Evolutionary conservation across 1,139 yeast genomes (phyloP).

Genomic region (Geotrichum reessii): DNA sequence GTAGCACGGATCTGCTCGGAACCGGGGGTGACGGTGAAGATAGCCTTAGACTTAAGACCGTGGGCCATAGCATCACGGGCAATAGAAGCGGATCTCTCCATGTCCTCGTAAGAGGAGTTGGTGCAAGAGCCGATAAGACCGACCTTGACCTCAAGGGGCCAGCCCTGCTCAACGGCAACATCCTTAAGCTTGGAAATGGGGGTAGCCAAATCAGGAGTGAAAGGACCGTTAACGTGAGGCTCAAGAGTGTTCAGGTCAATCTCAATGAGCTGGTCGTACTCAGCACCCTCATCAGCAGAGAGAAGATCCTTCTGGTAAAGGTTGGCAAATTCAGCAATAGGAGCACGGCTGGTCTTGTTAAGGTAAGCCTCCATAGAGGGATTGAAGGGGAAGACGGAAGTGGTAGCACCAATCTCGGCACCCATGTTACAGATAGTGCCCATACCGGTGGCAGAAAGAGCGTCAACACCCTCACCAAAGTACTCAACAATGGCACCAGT

Average conservation of each 20-base stretch:
- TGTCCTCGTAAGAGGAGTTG: constrained; percentile 94
- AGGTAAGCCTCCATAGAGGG: constrained; percentile 79
- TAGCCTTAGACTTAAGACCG: constrained; percentile 87
- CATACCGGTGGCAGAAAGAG: constrained; percentile 95
- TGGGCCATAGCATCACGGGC: constrained; percentile 76
- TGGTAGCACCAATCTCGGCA: constrained; percentile 98
- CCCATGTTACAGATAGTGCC: constrained; percentile 99
- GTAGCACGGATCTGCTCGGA: constrained; percentile 98
- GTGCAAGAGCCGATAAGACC: constrained; percentile 98
- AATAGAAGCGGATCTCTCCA: constrained; percentile 88
- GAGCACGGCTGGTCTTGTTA: constrained; percentile 71
- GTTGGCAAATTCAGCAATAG: constrained; percentile 70
- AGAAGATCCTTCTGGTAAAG: constrained; percentile 58
- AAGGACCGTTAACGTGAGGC: constrained; percentile 91
- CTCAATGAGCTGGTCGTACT: constrained; percentile 79
- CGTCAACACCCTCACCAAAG: constrained; percentile 86
- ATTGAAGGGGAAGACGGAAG: constrained; percentile 93
- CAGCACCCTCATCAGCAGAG: constrained; percentile 73
- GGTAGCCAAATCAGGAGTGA: constrained; percentile 89
- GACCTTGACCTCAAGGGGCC: constrained; percentile 66
- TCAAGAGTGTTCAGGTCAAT: constrained; percentile 69
- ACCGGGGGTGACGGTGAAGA: constrained; percentile 94
- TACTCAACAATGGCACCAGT: constrained; percentile 94
- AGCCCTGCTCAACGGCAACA: constrained; percentile 57
- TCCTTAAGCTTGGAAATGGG: constrained; percentile 68